These are phyloP conservation scores for Aspergillus nomiae DNA, from an alignment of 2,329 filamentous ascomycete species.

Conservation along the genomic window DNA sequence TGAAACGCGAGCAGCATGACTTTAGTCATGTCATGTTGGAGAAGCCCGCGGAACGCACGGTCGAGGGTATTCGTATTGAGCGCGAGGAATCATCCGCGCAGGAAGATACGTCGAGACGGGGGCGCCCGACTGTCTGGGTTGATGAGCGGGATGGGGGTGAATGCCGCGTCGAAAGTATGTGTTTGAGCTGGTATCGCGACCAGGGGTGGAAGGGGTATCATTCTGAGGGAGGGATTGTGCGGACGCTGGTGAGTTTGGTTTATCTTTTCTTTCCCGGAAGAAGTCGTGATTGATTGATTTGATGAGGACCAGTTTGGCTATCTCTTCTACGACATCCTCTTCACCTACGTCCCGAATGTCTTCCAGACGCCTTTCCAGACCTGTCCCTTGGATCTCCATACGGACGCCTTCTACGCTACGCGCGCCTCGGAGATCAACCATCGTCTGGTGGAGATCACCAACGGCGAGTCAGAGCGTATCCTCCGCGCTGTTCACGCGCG, in stretches of 20 bases:
- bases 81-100: conserved; percentile 49
- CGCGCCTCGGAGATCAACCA: conserved; percentile 88
- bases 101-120: conserved; percentile 31
- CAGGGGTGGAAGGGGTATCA: conserved; percentile 95
- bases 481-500: conserved; percentile 68
- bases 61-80: conserved; percentile 78
- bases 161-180: conserved; percentile 93
- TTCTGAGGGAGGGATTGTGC: conserved; percentile 84
- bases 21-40: conserved; percentile 82
- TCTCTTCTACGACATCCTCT: conserved; percentile 90
- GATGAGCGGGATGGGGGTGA: conserved; percentile 72
- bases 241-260: conserved; percentile 64
- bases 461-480: conserved; percentile 71
- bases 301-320: conserved; percentile 63
- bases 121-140: conserved; percentile 75
- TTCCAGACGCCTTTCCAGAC: conserved; percentile 97
- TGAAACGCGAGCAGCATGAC: conserved; percentile 85
- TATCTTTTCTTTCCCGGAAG: too few species aligned
- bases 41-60: conserved; percentile 72
- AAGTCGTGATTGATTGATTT: not conserved
- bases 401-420: conserved; percentile 85
- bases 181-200: conserved; percentile 78
- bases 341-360: conserved; percentile 91
- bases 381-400: conserved; percentile 88
- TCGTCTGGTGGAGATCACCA: conserved; percentile 81